phyloP scores from a whole-genome alignment of 441 rosid genomes.

The Theobroma grandiflorum region DNA sequence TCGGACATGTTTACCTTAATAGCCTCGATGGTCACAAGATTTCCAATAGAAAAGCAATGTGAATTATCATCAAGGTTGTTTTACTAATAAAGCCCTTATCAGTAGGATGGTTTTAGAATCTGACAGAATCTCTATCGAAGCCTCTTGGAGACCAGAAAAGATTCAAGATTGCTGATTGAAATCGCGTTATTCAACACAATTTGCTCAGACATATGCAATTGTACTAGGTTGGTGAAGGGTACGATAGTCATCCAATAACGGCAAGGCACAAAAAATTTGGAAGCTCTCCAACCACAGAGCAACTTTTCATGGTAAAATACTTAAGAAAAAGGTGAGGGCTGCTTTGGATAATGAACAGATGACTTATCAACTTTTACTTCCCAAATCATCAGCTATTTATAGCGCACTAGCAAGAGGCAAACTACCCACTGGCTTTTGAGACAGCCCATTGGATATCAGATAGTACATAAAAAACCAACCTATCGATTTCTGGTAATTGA shows the following conservation, averaged over 20 bases:
- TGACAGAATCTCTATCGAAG: not conserved
- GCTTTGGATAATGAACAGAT: slow-evolving; percentile 36
- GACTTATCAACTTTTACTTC: slow-evolving; percentile 3
- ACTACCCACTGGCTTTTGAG: slow-evolving; percentile 44
- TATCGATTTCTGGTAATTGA: slow-evolving; percentile 43
- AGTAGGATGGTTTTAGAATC: not conserved
- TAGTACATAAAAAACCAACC: slow-evolving; percentile 12
- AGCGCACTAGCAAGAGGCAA: slow-evolving; percentile 30
- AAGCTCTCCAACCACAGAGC: slow-evolving; percentile 35
- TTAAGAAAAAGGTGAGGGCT: slow-evolving; percentile 17
- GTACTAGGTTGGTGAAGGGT: slow-evolving; percentile 27
- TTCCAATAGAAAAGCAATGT: not conserved
- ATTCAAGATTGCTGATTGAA: not conserved
- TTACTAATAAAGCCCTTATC: not conserved
- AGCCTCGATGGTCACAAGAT: slow-evolving; percentile 27
- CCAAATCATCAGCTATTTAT: slow-evolving; percentile 51
- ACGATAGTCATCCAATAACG: slow-evolving; percentile 34
- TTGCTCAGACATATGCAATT: not conserved
- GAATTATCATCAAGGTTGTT: not conserved
- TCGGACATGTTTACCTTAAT: slow-evolving; percentile 28
- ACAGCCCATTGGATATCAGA: slow-evolving; percentile 28
- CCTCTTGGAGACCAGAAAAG: not conserved
- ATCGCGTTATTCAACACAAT: not conserved
- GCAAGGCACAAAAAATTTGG: slow-evolving; percentile 31
- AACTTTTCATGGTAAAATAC: slow-evolving; percentile 34